phyloP scores from a whole-genome alignment of 176 grass and related monocot genomes.

The Triticum timopheevii region DNA sequence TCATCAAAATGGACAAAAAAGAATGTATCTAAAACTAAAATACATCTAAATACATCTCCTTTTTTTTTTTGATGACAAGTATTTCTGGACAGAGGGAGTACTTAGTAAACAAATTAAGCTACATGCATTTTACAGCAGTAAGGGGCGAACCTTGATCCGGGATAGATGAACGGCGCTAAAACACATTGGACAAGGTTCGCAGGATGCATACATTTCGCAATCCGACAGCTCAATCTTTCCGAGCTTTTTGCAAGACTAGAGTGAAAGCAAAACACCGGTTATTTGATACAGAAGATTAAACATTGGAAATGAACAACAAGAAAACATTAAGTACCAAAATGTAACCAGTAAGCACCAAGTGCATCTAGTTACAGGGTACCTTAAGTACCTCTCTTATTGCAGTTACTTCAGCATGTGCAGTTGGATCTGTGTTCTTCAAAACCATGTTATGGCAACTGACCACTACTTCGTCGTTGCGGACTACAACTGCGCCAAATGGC shows the following conservation, averaged over 20 bases:
- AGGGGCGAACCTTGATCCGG: constrained; percentile 61
- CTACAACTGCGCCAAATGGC: constrained; percentile 85
- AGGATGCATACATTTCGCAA: constrained; percentile 93
- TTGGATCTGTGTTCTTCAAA: constrained; percentile 74
- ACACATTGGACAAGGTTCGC: constrained; percentile 94
- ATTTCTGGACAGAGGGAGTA: too few species aligned
- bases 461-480: constrained; percentile 68
- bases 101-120: neutral
- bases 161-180: constrained; percentile 89
- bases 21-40: too few species aligned
- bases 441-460: constrained; percentile 96
- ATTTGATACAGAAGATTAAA: neutral
- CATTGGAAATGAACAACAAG: neutral
- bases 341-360: neutral
- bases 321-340: constrained; percentile 38
- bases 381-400: constrained; percentile 79
- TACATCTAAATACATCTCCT: too few species aligned
- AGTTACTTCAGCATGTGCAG: constrained; percentile 79
- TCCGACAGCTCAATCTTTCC: constrained; percentile 83
- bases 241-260: constrained; percentile 88
- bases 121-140: neutral
- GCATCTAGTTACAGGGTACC: neutral
- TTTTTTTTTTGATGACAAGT: too few species aligned
- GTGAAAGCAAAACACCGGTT: neutral
- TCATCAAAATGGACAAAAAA: too few species aligned